These are phyloP conservation scores for Fusarium abutilonis DNA, from an alignment of 2,329 filamentous ascomycete genomes.

Conservation along the genomic window DNA sequence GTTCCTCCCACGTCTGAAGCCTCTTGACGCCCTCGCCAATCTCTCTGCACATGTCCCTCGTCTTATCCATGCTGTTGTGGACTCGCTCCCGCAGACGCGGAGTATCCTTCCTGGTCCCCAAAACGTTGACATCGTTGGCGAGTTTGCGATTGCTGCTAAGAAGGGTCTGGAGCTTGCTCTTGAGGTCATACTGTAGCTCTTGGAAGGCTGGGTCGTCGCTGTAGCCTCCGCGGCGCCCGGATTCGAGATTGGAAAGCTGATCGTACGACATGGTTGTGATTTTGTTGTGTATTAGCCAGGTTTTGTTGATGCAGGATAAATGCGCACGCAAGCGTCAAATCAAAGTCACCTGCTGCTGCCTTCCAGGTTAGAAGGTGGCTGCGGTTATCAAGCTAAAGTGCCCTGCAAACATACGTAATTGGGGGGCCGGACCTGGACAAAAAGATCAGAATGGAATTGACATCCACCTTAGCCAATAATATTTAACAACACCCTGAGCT, in stretches of 20 bases:
- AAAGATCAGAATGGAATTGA: no score
- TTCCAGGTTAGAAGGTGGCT: slow-evolving; percentile 37
- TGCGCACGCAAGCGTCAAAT: slow-evolving; percentile 18
- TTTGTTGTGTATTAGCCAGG: not conserved
- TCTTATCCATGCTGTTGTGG: slow-evolving; percentile 86
- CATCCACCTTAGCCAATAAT: no score
- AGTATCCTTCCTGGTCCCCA: slow-evolving; percentile 92
- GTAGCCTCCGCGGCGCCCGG: slow-evolving; percentile 80
- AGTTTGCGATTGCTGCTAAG: slow-evolving; percentile 89
- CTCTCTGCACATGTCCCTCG: slow-evolving; percentile 85
- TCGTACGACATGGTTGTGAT: slow-evolving; percentile 82
- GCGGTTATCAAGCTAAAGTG: slow-evolving; percentile 31
- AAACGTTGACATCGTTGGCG: slow-evolving; percentile 81
- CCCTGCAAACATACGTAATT: slow-evolving; percentile 47
- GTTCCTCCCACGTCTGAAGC: slow-evolving; percentile 85
- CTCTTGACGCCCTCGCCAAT: slow-evolving; percentile 95
- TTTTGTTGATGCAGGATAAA: slow-evolving; percentile 23
- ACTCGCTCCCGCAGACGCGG: slow-evolving; percentile 91
- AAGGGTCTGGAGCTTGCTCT: slow-evolving; percentile 87
- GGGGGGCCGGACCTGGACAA: slow-evolving; percentile 27
- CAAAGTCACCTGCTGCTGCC: slow-evolving; percentile 41
- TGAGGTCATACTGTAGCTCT: slow-evolving; percentile 81
- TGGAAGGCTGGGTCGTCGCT: slow-evolving; percentile 93
- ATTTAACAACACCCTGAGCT: no score
- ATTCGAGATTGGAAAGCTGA: slow-evolving; percentile 83